Evolutionary conservation across 306 rosid genomes (phyloP).

Genomic region (Carpinus viminea): DNA sequence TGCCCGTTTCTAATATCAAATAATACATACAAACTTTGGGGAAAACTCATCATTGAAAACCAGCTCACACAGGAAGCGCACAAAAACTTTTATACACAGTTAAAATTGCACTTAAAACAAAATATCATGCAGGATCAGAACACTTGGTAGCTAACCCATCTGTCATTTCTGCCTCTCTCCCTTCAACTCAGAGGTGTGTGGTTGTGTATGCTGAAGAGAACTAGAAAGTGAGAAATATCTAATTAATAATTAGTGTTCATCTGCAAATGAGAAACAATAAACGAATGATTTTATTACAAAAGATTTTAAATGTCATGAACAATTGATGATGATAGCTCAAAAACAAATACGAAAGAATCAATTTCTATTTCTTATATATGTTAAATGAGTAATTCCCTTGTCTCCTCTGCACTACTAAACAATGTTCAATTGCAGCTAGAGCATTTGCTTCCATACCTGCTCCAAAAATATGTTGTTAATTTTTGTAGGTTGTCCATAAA

Average conservation of each 20-base stretch:
- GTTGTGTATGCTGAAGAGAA: not conserved
- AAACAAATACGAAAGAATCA: conserved; percentile 60
- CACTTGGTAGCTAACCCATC: not conserved
- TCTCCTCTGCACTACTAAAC: conserved; percentile 23
- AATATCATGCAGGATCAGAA: too few relatives aligned
- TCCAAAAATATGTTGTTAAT: conserved; percentile 19
- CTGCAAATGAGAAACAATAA: conserved; percentile 35
- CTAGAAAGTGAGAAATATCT: not conserved
- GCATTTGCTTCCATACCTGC: conserved; percentile 19
- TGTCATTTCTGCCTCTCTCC: not conserved
- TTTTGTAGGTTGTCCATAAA: conserved; percentile 3
- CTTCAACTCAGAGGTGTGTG: too few relatives aligned
- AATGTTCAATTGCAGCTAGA: conserved; percentile 23
- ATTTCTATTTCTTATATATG: conserved; percentile 5
- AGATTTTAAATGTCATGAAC: conserved; percentile 31
- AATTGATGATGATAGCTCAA: conserved; percentile 40
- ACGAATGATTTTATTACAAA: conserved; percentile 55
- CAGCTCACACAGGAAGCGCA: too few relatives aligned
- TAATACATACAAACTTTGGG: too few relatives aligned
- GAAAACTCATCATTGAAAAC: too few relatives aligned
- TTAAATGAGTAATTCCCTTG: not conserved
- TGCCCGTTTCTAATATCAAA: too few relatives aligned
- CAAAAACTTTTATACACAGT: too few relatives aligned
- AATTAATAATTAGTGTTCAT: not conserved
- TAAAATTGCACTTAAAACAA: too few relatives aligned